These are phyloP conservation scores for Chaetomium sp. DNA, from an alignment of 2,329 filamentous ascomycete genomes.

Conservation along the genomic window DNA sequence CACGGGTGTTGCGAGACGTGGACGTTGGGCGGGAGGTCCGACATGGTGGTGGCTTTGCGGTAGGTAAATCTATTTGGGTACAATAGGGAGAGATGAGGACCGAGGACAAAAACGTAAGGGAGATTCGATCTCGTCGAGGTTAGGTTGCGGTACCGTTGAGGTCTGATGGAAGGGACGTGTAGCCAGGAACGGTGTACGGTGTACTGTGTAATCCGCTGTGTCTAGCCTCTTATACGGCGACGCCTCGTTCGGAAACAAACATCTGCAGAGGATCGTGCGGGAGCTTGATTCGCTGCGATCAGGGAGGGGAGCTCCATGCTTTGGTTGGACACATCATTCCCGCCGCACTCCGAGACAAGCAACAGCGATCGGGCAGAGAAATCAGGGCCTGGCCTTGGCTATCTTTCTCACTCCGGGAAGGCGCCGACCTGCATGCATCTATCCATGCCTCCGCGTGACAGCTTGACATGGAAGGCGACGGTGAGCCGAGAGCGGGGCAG, in stretches of 20 bases:
- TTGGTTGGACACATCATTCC: conserved; percentile 15
- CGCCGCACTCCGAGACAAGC: conserved; percentile 18
- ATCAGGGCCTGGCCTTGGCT: conserved; percentile 6
- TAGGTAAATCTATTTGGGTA: background rate
- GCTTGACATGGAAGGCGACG: conserved; percentile 6
- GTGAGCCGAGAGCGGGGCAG: conserved; percentile 16
- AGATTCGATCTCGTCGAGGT: background rate
- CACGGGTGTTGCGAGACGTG: conserved; percentile 87
- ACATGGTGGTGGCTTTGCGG: conserved; percentile 18
- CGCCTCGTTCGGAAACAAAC: conserved; percentile 11
- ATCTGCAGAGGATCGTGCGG: conserved; percentile 24
- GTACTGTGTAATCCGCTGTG: background rate
- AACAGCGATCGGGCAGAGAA: conserved; percentile 1
- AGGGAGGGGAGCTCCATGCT: conserved; percentile 10
- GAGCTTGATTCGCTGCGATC: conserved; percentile 25
- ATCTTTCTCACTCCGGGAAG: conserved; percentile 11
- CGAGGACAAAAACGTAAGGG: no score
- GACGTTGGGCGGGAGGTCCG: conserved; percentile 58
- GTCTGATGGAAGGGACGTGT: conserved; percentile 1
- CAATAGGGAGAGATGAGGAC: background rate
- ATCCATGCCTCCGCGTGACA: conserved; percentile 22
- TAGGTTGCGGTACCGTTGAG: background rate
- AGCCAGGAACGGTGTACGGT: conserved; percentile 6
- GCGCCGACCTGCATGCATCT: conserved; percentile 3
- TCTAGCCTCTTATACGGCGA: conserved; percentile 9